A percentile compares a stretch with the other conserved stretches of the same genome.
Conservation (phyloP, 805 yeast species). For the Candida koratica region DNA sequence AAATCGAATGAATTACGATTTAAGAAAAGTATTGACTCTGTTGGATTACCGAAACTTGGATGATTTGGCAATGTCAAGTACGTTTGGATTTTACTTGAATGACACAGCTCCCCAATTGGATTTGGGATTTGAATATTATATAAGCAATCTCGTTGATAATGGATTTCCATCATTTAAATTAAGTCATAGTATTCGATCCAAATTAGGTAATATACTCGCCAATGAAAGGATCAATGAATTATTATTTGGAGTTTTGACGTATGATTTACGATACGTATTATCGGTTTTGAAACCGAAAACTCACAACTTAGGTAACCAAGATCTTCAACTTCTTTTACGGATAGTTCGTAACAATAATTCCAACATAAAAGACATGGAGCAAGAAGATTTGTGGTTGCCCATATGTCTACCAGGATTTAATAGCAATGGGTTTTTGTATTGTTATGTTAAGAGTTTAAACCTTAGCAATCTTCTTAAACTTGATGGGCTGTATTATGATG, state of each 20-base stretch:
- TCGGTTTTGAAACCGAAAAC: constrained; percentile 70
- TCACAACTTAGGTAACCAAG: constrained; percentile 79
- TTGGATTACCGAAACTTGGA: constrained; percentile 72
- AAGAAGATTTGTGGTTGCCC: constrained; percentile 88
- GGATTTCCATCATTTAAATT: constrained; percentile 32
- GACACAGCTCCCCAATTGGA: not conserved
- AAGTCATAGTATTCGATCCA: constrained; percentile 52
- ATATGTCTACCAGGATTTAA: constrained; percentile 89
- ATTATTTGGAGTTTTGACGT: constrained; percentile 71
- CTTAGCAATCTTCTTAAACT: constrained; percentile 18
- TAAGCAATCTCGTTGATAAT: constrained; percentile 26
- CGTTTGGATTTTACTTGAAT: constrained; percentile 27
- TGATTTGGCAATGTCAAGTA: constrained; percentile 42
- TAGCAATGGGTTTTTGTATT: constrained; percentile 79
- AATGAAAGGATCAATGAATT: constrained; percentile 35
- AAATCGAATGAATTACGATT: constrained; percentile 74
- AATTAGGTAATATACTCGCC: constrained; percentile 53
- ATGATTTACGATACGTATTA: constrained; percentile 59
- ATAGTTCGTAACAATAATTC: constrained; percentile 49
- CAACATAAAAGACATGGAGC: constrained; percentile 11
- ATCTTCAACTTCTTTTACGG: constrained; percentile 68
- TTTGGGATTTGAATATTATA: constrained; percentile 22
- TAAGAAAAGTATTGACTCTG: constrained; percentile 68
- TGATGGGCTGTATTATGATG: constrained; percentile 12
- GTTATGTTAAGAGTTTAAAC: constrained; percentile 54